phyloP scores from a whole-genome alignment of 805 yeast species.

The Saturnispora dispora region DNA sequence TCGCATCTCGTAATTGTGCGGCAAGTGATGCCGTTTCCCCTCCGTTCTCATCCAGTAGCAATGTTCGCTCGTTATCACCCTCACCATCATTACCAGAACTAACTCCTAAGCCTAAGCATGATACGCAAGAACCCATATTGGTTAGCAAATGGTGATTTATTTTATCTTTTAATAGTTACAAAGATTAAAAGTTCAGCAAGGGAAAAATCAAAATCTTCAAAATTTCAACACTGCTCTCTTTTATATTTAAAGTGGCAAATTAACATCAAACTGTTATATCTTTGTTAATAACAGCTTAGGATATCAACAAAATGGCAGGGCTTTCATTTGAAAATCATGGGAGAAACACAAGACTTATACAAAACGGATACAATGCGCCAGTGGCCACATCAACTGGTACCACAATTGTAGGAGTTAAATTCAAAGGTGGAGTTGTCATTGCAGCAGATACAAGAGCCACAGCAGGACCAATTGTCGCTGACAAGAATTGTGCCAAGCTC shows the following conservation, averaged over 20 bases:
- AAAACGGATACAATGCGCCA: conserved; percentile 65
- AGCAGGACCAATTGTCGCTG: conserved; percentile 93
- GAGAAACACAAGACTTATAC: conserved; percentile 69
- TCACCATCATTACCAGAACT: conserved; percentile 8
- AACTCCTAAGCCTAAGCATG: conserved; percentile 21
- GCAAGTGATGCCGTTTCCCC: background rate
- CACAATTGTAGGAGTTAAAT: conserved; percentile 95
- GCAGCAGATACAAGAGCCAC: conserved; percentile 99
- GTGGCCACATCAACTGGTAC: conserved; percentile 97
- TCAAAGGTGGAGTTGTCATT: conserved; percentile 88
- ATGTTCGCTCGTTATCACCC: conserved; percentile 18
- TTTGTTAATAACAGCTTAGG: background rate
- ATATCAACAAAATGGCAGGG: conserved; percentile 56
- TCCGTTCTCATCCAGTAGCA: conserved; percentile 13
- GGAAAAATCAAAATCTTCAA: background rate
- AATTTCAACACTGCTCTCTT: background rate
- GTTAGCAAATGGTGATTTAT: background rate
- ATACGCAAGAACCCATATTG: conserved; percentile 28
- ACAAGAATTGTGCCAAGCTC: conserved; percentile 93
- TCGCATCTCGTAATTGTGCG: conserved; percentile 21
- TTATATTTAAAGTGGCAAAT: conserved; percentile 8
- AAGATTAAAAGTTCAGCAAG: background rate
- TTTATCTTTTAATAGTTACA: background rate
- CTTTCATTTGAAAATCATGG: conserved; percentile 88
- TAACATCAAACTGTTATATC: background rate